Evolutionary conservation across 352 stramenopile genomes (phyloP), one percentile per base, ranked within the genome.

Genomic region (Pythium inflatum): DNA sequence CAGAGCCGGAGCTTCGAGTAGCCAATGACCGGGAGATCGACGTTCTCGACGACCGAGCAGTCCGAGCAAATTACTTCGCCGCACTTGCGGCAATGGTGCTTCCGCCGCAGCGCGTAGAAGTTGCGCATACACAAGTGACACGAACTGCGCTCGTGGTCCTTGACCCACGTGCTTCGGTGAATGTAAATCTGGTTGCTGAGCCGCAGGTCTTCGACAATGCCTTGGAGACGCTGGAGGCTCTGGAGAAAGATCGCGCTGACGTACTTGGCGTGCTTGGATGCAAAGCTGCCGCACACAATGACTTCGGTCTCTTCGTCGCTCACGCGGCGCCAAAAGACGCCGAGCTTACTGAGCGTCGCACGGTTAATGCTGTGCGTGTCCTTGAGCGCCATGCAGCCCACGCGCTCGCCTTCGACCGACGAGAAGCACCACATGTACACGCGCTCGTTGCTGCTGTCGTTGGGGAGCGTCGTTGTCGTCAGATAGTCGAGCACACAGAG

Each of bases 21-120:
- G 22, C 87, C 87, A 63, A 94, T 88, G n/a, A 87, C 83, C 16
- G 84, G 83, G 46, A 92, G 58, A 53, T 90, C 83, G 51, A 92
- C 79, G 22, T 75, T 81, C 68, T 92, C 84, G 30, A 92, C 78
- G 2, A 83, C 77, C 22, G 83, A 92, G 70, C 87, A 94, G 62
- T 94, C 87, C 3, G 82, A 91, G 79, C 87, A 94, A 43, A 92
- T 83, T 14, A 94, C 77, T 63, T 94, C 86, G 41, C 86, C 86
- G 49, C 86, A 94, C 62, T 87, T 88, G 73, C 86, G 86, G 70
- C 86, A 94, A 72, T 94, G 86, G 71, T 94, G 86, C 67, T 92
- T 92, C 55, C 86, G 78, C 22, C 86, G 79, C 50, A 94, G 53
- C 6, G 87, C 75, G 64, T 92, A 78, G 56, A 94, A 94, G 62